A percentile compares a stretch with the other conserved stretches of the same genome.
phyloP scores from a whole-genome alignment of 2,329 filamentous ascomycete genomes.

The Lasiodiplodia citricola region DNA sequence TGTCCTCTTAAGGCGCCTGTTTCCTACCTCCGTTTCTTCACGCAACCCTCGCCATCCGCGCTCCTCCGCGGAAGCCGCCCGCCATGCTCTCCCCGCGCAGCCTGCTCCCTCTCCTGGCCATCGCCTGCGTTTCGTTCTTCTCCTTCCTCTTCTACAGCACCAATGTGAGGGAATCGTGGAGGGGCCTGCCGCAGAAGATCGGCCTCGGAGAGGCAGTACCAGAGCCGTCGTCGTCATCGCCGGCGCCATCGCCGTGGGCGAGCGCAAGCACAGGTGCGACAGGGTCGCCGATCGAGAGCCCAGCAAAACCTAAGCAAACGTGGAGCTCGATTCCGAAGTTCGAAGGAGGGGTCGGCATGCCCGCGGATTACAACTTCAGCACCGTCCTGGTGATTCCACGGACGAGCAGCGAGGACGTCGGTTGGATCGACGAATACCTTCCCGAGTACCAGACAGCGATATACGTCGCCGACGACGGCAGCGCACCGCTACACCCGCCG shows the following conservation, averaged over 20 bases:
- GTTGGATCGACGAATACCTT: conserved; percentile 61
- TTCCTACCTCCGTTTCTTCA: background rate
- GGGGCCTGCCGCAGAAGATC: conserved; percentile 46
- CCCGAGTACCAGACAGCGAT: conserved; percentile 53
- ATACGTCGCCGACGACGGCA: conserved; percentile 60
- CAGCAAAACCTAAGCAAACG: conserved; percentile 24
- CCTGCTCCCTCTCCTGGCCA: conserved; percentile 39
- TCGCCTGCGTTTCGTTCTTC: conserved; percentile 34
- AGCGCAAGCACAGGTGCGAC: conserved; percentile 19
- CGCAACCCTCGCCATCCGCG: background rate
- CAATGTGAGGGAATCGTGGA: conserved; percentile 42
- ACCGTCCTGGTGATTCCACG: conserved; percentile 61
- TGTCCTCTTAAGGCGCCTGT: conserved; percentile 1
- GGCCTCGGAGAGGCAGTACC: conserved; percentile 46
- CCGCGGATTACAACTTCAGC: conserved; percentile 57
- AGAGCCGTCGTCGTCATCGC: conserved; percentile 27
- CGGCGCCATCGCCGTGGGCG: background rate
- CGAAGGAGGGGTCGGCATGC: conserved; percentile 40
- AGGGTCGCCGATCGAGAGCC: conserved; percentile 35
- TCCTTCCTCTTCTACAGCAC: conserved; percentile 46
- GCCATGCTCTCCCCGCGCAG: conserved; percentile 32
- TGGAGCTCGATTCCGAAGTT: conserved; percentile 46
- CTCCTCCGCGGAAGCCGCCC: conserved; percentile 2
- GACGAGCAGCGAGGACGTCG: conserved; percentile 56
- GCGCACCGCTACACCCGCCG: conserved; percentile 55